Base-by-base conservation (phyloP, 768 basidiomycete genomes). In the Suillus discolor region DNA sequence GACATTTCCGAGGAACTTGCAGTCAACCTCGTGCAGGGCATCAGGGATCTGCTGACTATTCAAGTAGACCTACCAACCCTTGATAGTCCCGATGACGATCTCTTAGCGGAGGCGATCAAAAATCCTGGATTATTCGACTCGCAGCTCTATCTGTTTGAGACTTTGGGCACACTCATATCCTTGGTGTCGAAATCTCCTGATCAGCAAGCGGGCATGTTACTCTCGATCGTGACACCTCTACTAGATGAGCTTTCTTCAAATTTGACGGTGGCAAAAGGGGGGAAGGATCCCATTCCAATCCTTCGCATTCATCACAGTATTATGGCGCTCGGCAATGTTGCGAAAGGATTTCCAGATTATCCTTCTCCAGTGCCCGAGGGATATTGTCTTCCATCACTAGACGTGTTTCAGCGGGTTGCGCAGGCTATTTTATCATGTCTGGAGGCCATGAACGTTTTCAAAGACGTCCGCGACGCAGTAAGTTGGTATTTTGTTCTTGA, bases 341-440 rank as follows among this genome's bases (percentile, higher is more conserved):
- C 96, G 42, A 97, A 97, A 79, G 97, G 97, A 15, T 99, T 98
- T 79, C 97, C 97, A 0, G 94, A 95, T 73, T 91, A 91, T 72
- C 92, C 93, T 51, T 87, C 85, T 18, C 84, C 87, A 2, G 79
- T 89, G 1, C 87, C 88, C 0, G 83, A 85, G 70, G 87, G 86
- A 39, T 90, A 89, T 70, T 83, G 87, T 11, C 79, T 88, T 23
- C 92, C 94, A 0, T 87, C 89, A 1, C 76, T 94, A 62, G 87
- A 89, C 61, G 87, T 94, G 16, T 97, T 99, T 78, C 84, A 86
- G 66, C 88, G 93, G 74, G 87, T 93, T 71, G 92, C 94, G 0
- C 92, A 96, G 73, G 90, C 90, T 2, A 91, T 98, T 65, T 78
- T 99, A 55, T 89, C 94, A 49, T 93, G 90, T 53, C 79, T 99